phyloP scores from a whole-genome alignment of 306 rosid genomes.

The Arachis stenosperma region DNA sequence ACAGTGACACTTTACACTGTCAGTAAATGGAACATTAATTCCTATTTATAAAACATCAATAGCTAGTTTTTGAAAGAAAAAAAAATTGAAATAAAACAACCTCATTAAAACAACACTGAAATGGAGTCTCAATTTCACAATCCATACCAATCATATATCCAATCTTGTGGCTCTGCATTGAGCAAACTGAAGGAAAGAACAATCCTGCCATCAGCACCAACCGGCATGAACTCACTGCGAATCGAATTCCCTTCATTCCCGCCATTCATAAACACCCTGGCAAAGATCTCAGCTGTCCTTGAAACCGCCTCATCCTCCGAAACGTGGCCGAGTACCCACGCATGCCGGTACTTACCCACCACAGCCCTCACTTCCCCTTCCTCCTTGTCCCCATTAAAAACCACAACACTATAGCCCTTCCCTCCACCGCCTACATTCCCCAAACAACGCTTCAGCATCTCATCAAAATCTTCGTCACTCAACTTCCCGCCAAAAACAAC shows the following conservation, averaged over 20 bases:
- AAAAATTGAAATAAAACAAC: background rate
- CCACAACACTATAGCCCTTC: constrained; percentile 65
- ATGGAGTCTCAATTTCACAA: constrained; percentile 35
- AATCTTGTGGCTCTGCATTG: constrained; percentile 76
- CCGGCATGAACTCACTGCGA: constrained; percentile 93
- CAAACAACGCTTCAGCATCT: constrained; percentile 52
- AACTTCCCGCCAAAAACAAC: constrained; percentile 52
- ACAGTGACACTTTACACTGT: no score
- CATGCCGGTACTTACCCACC: constrained; percentile 86
- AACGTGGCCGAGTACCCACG: constrained; percentile 70
- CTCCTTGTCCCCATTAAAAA: constrained; percentile 52
- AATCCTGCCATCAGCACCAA: constrained; percentile 89
- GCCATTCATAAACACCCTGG: constrained; percentile 85
- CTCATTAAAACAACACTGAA: background rate
- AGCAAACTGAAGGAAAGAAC: constrained; percentile 94
- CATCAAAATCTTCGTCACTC: constrained; percentile 64
- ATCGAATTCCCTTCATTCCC: constrained; percentile 75
- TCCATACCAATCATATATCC: constrained; percentile 85
- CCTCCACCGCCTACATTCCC: constrained; percentile 48
- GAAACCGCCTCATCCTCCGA: constrained; percentile 57
- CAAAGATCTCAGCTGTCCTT: constrained; percentile 73
- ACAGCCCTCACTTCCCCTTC: constrained; percentile 60
- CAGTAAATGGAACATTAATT: no score
- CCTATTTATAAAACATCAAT: background rate
- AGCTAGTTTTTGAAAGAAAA: background rate